These are phyloP conservation scores for Stagonosporopsis rhizophila DNA, from an alignment of 2,329 filamentous ascomycete species.

Conservation along the genomic window DNA sequence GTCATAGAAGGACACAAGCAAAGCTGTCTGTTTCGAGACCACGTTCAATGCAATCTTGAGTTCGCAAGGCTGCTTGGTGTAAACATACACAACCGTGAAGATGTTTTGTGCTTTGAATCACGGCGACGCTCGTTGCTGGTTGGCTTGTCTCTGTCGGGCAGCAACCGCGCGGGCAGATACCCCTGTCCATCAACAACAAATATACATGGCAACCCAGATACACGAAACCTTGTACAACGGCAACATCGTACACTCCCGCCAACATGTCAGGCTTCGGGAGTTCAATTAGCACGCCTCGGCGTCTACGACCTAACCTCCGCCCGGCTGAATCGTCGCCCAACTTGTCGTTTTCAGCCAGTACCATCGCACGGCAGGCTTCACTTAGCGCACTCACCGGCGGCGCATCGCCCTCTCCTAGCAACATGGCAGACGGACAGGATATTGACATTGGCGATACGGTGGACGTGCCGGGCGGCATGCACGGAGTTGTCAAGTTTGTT, in stretches of 20 bases:
- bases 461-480: conserved; percentile 92
- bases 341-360: conserved; percentile 50
- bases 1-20: background rate
- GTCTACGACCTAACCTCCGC: conserved; percentile 46
- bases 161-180: conserved; percentile 3
- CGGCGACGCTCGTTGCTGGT: background rate
- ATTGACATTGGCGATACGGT: conserved; percentile 82
- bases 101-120: background rate
- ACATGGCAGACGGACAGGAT: conserved; percentile 57
- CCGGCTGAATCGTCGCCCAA: conserved; percentile 54
- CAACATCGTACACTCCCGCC: conserved; percentile 13
- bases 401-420: conserved; percentile 51
- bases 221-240: conserved; percentile 14
- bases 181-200: conserved; percentile 15
- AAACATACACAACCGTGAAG: background rate
- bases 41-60: background rate
- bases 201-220: conserved; percentile 15
- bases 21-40: background rate
- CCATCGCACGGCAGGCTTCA: conserved; percentile 73
- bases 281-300: conserved; percentile 20
- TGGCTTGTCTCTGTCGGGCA: background rate
- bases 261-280: conserved; percentile 20
- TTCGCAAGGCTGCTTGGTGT: background rate
- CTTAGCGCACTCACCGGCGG: conserved; percentile 70
- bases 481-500: conserved; percentile 86